Percentiles rank a stretch among this genome's conserved stretches.
phyloP scores from a whole-genome alignment of 73 alveolate genomes.

The Tetrahymena malaccensis region DNA sequence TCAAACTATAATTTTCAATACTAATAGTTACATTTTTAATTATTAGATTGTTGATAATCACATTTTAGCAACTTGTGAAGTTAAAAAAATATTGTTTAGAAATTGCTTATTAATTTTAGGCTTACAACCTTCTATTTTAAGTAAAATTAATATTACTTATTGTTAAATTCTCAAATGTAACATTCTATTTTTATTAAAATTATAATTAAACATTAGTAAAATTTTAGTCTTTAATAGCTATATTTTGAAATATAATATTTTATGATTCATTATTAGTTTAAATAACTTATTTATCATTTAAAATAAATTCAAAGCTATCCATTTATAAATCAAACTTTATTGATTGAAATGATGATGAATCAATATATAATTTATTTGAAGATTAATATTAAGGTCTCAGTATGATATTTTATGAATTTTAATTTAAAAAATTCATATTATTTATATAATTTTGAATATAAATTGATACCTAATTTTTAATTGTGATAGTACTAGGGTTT shows the following conservation, averaged over 20 bases:
- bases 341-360: background rate
- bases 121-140: background rate
- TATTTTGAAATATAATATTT: background rate
- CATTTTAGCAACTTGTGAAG: background rate
- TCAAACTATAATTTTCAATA: background rate
- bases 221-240: background rate
- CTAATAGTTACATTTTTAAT: no score
- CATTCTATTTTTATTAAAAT: background rate
- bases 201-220: background rate
- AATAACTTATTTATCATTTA: background rate
- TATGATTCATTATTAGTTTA: background rate
- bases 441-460: background rate
- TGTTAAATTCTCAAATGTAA: background rate
- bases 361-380: background rate
- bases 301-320: background rate
- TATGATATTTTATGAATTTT: background rate
- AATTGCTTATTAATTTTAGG: no score
- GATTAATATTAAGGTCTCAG: background rate
- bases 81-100: no score
- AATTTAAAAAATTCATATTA: background rate
- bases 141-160: background rate
- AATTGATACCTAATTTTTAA: background rate
- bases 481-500: background rate
- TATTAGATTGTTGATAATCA: no score
- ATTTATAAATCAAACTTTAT: background rate